Evolutionary conservation across 768 basidiomycete genomes (phyloP).

Genomic region (Russula vinacea): DNA sequence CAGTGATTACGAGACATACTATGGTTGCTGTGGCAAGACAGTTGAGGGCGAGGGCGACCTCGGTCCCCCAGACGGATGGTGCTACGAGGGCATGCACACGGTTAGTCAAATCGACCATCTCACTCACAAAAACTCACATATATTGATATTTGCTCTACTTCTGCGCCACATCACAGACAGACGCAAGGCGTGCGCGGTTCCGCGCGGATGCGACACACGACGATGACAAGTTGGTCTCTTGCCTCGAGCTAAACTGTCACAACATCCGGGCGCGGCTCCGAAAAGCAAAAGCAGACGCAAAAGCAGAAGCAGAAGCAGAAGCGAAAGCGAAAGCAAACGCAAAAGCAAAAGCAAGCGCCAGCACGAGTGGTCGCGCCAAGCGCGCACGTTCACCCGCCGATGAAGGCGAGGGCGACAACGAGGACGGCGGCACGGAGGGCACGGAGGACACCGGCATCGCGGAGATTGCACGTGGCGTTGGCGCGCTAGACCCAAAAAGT

Average conservation of each 20-base stretch:
- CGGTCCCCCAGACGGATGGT: slow-evolving; percentile 84
- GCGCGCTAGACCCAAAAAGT: slow-evolving; percentile 17
- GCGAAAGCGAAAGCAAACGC: no score
- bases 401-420: slow-evolving; percentile 30
- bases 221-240: no score
- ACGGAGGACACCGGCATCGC: slow-evolving; percentile 37
- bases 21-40: slow-evolving; percentile 41
- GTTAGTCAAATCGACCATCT: slow-evolving; percentile 39
- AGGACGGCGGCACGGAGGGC: slow-evolving; percentile 32
- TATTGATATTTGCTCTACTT: background rate
- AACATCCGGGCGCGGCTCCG: no score
- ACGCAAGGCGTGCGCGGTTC: slow-evolving; percentile 56
- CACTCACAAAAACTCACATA: background rate
- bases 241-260: no score
- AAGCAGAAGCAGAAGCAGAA: no score
- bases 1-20: no score
- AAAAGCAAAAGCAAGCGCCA: slow-evolving; percentile 12
- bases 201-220: slow-evolving; percentile 36
- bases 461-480: slow-evolving; percentile 33
- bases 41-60: slow-evolving; percentile 73
- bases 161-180: slow-evolving; percentile 46
- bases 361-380: slow-evolving; percentile 32
- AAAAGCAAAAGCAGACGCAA: no score
- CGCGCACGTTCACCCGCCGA: slow-evolving; percentile 32
- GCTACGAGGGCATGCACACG: slow-evolving; percentile 75